phyloP scores from a whole-genome alignment of 495 filamentous ascomycete genomes.

The Paragyromitra xinjiangensis region DNA sequence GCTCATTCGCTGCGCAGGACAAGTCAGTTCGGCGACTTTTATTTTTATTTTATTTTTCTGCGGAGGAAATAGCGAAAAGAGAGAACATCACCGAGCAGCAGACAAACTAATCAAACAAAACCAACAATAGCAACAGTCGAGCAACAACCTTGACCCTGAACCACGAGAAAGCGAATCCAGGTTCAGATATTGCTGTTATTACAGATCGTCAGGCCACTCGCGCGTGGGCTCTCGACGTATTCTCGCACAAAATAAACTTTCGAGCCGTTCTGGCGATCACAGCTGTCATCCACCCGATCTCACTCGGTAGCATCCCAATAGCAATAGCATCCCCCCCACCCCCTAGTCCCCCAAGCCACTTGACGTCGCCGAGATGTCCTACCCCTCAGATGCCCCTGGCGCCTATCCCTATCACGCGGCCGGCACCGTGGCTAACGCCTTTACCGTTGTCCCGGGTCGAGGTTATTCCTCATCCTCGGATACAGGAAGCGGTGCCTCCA shows the following conservation, averaged over 20 bases:
- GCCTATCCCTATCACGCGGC: conserved; percentile 30
- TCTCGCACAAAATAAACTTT: conserved; percentile 27
- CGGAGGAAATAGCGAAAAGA: conserved; percentile 18
- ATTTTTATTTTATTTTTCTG: background rate
- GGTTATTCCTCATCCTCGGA: conserved; percentile 35
- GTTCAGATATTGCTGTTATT: background rate
- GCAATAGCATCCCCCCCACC: background rate
- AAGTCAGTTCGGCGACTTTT: conserved; percentile 38
- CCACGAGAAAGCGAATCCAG: conserved; percentile 9
- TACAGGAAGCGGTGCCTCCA: conserved; percentile 12
- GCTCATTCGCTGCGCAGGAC: conserved; percentile 14
- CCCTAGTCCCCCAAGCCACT: conserved; percentile 8
- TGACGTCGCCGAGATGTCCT: conserved; percentile 48
- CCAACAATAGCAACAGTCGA: background rate
- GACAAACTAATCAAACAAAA: conserved; percentile 22
- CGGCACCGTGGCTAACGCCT: conserved; percentile 3
- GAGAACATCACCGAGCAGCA: conserved; percentile 19
- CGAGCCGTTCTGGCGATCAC: conserved; percentile 34
- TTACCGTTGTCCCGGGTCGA: conserved; percentile 14
- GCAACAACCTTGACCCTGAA: conserved; percentile 21
- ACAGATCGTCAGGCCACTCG: conserved; percentile 22
- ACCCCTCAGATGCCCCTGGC: conserved; percentile 42
- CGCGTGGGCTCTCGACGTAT: conserved; percentile 2
- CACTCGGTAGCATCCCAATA: conserved; percentile 20
- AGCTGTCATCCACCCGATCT: conserved; percentile 38